These are phyloP conservation scores for Porogramme epimiltina DNA, from an alignment of 1,284 basidiomycete genomes.

Conservation along the genomic window DNA sequence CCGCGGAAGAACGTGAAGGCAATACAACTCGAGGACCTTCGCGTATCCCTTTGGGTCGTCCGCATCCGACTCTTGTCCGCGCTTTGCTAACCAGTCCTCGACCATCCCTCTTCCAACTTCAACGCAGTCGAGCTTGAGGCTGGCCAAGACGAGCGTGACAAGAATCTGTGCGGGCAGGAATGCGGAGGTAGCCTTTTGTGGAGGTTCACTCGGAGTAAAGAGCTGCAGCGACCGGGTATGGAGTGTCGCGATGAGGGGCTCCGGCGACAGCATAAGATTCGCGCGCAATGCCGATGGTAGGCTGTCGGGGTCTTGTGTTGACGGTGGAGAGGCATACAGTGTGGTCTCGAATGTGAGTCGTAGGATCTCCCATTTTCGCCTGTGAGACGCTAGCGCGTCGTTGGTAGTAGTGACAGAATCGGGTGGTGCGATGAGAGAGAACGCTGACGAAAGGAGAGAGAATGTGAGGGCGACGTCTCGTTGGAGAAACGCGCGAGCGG, in stretches of 20 bases:
- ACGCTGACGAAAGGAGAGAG: constrained; percentile 67
- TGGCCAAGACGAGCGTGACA: constrained; percentile 66
- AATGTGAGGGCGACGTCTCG: constrained; percentile 66
- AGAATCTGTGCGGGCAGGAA: constrained; percentile 70
- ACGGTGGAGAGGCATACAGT: constrained; percentile 57
- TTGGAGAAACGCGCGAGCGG: constrained; percentile 74
- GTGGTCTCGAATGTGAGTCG: constrained; percentile 80
- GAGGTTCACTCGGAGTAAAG: constrained; percentile 54
- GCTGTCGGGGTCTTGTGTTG: constrained; percentile 38
- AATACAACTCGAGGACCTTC: constrained; percentile 75
- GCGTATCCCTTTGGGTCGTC: constrained; percentile 58
- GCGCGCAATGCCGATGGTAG: constrained; percentile 54
- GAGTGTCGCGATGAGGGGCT: constrained; percentile 54
- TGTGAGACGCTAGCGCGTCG: constrained; percentile 52
- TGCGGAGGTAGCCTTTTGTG: constrained; percentile 45
- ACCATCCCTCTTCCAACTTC: constrained; percentile 63
- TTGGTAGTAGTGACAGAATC: constrained; percentile 27
- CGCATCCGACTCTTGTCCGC: constrained; percentile 32
- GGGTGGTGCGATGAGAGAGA: constrained; percentile 59
- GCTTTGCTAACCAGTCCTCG: constrained; percentile 73
- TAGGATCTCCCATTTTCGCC: constrained; percentile 82
- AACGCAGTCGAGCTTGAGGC: constrained; percentile 64
- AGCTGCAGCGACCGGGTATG: constrained; percentile 66
- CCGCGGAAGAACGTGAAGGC: constrained; percentile 67
- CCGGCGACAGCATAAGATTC: constrained; percentile 57